A percentile compares a stretch with the other conserved stretches of the same genome.
Evolutionary conservation across 352 stramenopile genomes (phyloP).

Genomic region (Blastocystis hominis): DNA sequence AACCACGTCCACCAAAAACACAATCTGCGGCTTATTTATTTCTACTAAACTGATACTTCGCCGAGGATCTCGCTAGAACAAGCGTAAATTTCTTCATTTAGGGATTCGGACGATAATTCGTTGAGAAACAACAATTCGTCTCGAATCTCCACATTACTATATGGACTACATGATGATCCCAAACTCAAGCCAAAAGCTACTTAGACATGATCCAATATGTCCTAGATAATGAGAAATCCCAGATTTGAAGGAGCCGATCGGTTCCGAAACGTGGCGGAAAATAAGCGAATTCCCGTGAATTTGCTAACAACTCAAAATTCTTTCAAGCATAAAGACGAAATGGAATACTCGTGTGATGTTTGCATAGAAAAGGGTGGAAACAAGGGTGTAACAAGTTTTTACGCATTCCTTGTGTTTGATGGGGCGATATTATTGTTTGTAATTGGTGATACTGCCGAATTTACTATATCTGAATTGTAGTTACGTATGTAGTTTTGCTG

Average conservation of each 20-base stretch:
- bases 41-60: background rate
- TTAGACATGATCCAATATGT: background rate
- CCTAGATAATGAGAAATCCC: background rate
- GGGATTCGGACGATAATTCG: background rate
- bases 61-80: constrained; percentile 42
- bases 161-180: background rate
- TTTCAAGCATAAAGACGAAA: too few relatives aligned
- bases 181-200: background rate
- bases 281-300: background rate
- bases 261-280: background rate
- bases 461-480: too few relatives aligned
- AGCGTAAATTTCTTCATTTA: background rate
- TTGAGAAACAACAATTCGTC: constrained; percentile 48
- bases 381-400: too few relatives aligned
- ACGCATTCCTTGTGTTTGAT: too few relatives aligned
- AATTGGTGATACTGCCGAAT: too few relatives aligned
- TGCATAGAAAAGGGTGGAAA: too few relatives aligned
- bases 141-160: constrained; percentile 29
- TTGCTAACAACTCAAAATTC: too few relatives aligned
- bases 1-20: constrained; percentile 48
- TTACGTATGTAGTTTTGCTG: too few relatives aligned
- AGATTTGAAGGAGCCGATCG: background rate
- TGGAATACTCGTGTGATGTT: too few relatives aligned
- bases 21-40: background rate
- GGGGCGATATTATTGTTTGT: too few relatives aligned